Evolutionary conservation across 805 yeast species (phyloP).

Genomic region (Candida quercuum): DNA sequence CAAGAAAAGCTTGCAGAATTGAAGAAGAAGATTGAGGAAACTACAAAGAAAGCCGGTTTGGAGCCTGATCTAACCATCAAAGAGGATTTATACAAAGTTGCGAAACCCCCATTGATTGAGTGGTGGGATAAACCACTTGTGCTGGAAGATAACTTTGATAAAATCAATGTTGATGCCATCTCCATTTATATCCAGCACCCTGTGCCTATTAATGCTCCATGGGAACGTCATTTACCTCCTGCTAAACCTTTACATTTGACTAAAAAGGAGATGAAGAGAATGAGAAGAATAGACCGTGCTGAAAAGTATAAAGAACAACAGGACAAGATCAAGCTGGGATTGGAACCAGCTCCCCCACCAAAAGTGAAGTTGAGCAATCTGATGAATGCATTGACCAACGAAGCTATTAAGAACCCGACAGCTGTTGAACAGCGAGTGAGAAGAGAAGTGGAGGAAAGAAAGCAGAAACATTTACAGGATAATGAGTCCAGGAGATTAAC

Average conservation of each 20-base stretch:
- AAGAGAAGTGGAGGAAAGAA: constrained; percentile 61
- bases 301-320: constrained; percentile 62
- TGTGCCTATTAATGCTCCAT: constrained; percentile 53
- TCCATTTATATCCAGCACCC: constrained; percentile 83
- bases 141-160: constrained; percentile 30
- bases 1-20: constrained; percentile 30
- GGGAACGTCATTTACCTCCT: constrained; percentile 41
- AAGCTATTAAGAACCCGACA: constrained; percentile 86
- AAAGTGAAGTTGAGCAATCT: constrained; percentile 80
- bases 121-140: constrained; percentile 85
- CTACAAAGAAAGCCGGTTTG: constrained; percentile 34
- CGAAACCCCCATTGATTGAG: constrained; percentile 60
- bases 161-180: constrained; percentile 39
- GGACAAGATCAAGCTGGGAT: constrained; percentile 72
- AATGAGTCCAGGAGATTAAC: constrained; percentile 62
- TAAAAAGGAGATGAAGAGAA: constrained; percentile 67
- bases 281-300: constrained; percentile 65
- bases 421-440: constrained; percentile 70
- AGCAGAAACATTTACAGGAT: constrained; percentile 46
- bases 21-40: constrained; percentile 28
- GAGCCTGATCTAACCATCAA: constrained; percentile 47
- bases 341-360: constrained; percentile 85
- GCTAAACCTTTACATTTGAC: constrained; percentile 57
- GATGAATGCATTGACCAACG: constrained; percentile 81
- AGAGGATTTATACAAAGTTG: constrained; percentile 48